phyloP scores from a whole-genome alignment of 1,139 yeast species.

The Lipomyces yarrowii region DNA sequence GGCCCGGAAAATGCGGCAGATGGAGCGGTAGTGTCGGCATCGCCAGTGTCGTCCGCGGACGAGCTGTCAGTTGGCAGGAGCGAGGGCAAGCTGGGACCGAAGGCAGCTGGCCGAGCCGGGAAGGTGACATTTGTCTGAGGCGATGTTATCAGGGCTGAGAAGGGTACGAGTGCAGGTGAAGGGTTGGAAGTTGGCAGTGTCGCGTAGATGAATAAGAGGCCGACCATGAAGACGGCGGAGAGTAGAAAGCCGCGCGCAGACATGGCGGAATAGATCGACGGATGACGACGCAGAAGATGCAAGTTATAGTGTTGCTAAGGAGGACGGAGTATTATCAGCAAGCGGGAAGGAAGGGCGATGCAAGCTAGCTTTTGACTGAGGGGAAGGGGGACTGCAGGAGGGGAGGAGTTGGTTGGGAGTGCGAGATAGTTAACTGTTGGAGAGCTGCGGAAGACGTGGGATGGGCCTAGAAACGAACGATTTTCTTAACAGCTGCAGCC shows the following conservation, averaged over 20 bases:
- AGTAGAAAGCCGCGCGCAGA: constrained; percentile 29
- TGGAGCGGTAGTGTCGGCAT: constrained; percentile 8
- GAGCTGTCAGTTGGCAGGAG: background rate
- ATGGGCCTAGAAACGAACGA: too few species aligned
- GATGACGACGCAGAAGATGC: background rate
- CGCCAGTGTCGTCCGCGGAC: constrained; percentile 8
- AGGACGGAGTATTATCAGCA: background rate
- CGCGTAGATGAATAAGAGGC: constrained; percentile 26
- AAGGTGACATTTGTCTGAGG: constrained; percentile 31
- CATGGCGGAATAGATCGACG: constrained; percentile 11
- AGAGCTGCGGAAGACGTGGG: background rate
- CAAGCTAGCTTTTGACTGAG: too few species aligned
- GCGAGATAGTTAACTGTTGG: background rate
- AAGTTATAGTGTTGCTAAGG: background rate
- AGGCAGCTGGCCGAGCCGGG: constrained; percentile 44
- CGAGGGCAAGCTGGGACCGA: constrained; percentile 41
- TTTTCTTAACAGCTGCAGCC: background rate
- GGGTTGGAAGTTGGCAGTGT: constrained; percentile 16
- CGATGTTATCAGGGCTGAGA: constrained; percentile 28
- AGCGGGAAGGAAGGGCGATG: background rate
- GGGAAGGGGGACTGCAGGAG: background rate
- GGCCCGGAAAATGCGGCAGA: constrained; percentile 36
- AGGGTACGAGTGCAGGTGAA: constrained; percentile 24
- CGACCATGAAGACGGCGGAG: constrained; percentile 24
- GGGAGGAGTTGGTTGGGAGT: background rate